Percentiles rank a stretch among this genome's conserved stretches.
Conservation (phyloP, 768 basidiomycete species). For the Rhodotorula diobovata region DNA sequence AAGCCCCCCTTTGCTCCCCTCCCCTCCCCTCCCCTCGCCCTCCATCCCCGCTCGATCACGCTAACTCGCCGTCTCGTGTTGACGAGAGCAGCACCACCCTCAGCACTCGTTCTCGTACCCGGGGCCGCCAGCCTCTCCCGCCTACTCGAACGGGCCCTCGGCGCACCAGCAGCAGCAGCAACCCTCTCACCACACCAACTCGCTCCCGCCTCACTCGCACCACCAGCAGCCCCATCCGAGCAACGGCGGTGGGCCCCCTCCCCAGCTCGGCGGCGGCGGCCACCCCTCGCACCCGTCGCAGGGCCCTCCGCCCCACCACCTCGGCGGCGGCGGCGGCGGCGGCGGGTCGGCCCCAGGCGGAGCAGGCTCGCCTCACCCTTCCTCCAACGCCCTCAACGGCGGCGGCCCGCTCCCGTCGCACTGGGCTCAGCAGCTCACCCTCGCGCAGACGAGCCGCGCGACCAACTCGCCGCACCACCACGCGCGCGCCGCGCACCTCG, state of each 20-base stretch:
- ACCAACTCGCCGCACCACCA: slow-evolving; percentile 87
- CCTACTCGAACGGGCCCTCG: slow-evolving; percentile 16
- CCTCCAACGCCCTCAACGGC: neutral
- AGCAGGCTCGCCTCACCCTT: slow-evolving; percentile 12
- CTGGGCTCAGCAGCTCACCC: slow-evolving; percentile 41
- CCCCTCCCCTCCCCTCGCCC: neutral
- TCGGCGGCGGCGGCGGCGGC: no score
- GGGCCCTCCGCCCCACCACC: slow-evolving; percentile 26
- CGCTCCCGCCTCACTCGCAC: slow-evolving; percentile 28
- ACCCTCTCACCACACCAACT: slow-evolving; percentile 4
- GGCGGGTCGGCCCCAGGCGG: neutral
- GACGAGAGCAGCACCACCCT: slow-evolving; percentile 5
- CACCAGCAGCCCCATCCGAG: slow-evolving; percentile 4
- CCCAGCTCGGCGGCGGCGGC: slow-evolving; percentile 1
- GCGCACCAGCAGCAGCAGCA: slow-evolving; percentile 22
- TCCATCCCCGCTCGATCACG: neutral
- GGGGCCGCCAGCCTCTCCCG: slow-evolving; percentile 29
- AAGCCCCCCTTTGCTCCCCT: neutral
- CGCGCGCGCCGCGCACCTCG: slow-evolving; percentile 90
- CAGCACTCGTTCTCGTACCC: slow-evolving; percentile 31
- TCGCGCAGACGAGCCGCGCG: slow-evolving; percentile 68
- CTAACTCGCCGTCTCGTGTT: neutral
- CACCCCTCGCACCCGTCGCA: slow-evolving; percentile 9
- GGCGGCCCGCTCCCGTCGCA: slow-evolving; percentile 30
- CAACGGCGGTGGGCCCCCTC: slow-evolving; percentile 8